Evolutionary conservation across 2,329 filamentous ascomycete species (phyloP).

Genomic region (Fusarium algeriense): DNA sequence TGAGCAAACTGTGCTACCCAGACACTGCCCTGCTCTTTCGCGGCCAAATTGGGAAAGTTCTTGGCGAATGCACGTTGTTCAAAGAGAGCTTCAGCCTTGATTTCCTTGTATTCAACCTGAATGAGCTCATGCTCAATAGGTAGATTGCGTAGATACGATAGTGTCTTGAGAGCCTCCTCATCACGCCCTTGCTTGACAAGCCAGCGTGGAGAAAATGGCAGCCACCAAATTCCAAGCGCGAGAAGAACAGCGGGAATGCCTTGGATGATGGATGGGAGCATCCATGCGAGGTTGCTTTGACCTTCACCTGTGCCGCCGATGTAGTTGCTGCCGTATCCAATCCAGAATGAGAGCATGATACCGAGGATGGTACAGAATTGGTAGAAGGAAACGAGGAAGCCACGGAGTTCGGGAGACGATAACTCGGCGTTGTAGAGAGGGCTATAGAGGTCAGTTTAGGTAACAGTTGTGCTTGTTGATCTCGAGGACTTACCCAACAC

Average conservation of each 20-base stretch:
- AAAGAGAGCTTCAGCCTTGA: slow-evolving; percentile 81
- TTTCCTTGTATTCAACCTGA: slow-evolving; percentile 81
- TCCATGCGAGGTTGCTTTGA: slow-evolving; percentile 57
- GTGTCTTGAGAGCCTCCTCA: slow-evolving; percentile 67
- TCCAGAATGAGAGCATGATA: slow-evolving; percentile 64
- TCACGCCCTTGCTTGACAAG: slow-evolving; percentile 78
- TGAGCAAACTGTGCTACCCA: slow-evolving; percentile 61
- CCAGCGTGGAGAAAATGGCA: slow-evolving; percentile 84
- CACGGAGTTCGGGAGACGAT: slow-evolving; percentile 72
- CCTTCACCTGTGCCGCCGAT: slow-evolving; percentile 60
- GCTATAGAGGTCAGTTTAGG: neutral
- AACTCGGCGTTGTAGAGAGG: slow-evolving; percentile 65
- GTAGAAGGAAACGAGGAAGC: slow-evolving; percentile 74
- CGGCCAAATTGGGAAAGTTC: slow-evolving; percentile 60
- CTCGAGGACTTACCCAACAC: slow-evolving; percentile 47
- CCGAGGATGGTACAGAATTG: slow-evolving; percentile 61
- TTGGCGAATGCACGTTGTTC: slow-evolving; percentile 78
- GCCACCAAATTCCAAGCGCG: slow-evolving; percentile 78
- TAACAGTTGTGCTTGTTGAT: rapidly evolving
- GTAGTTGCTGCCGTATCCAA: slow-evolving; percentile 59
- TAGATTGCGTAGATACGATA: slow-evolving; percentile 74
- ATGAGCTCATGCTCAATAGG: slow-evolving; percentile 74
- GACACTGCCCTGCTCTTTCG: slow-evolving; percentile 56
- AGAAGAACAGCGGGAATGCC: slow-evolving; percentile 63
- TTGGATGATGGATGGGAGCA: slow-evolving; percentile 61